Conservation (phyloP, 177 flowering plant species). For the Tripterygium wilfordii region DNA sequence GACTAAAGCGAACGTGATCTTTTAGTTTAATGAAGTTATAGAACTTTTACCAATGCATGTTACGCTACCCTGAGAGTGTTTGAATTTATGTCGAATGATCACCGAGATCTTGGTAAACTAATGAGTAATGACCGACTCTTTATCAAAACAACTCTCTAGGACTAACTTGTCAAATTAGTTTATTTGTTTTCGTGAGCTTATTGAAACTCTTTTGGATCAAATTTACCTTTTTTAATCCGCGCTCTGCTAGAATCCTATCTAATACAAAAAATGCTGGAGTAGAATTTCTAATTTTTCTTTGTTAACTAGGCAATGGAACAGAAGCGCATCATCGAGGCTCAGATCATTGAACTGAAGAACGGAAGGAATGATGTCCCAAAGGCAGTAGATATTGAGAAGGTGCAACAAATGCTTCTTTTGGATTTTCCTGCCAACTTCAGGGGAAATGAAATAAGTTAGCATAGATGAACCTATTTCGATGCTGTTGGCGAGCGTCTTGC, state of each 20-base stretch:
- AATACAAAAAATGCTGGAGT: neutral
- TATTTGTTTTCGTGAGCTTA: too few species aligned
- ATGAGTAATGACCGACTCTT: too few species aligned
- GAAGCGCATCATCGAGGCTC: constrained; percentile 28
- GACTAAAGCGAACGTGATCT: neutral
- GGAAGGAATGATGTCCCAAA: constrained; percentile 20
- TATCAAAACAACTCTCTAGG: too few species aligned
- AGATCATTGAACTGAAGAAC: constrained; percentile 35
- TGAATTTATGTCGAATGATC: too few species aligned
- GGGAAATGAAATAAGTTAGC: too few species aligned
- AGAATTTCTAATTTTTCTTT: neutral
- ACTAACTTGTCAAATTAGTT: too few species aligned
- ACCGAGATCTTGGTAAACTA: too few species aligned
- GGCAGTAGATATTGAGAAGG: constrained; percentile 31
- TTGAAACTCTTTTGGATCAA: too few species aligned
- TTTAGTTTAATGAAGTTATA: neutral
- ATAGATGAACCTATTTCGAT: neutral
- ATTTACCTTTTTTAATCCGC: too few species aligned
- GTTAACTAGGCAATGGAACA: constrained; percentile 43
- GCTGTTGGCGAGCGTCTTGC: neutral
- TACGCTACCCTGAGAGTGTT: too few species aligned
- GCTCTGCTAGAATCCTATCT: neutral
- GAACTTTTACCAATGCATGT: too few species aligned
- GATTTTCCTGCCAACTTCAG: neutral
- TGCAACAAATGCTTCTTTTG: constrained; percentile 6